Evolutionary conservation across 768 basidiomycete genomes (phyloP), one percentile per base, ranked within the genome.

Genomic region (Suillus subalutaceus): DNA sequence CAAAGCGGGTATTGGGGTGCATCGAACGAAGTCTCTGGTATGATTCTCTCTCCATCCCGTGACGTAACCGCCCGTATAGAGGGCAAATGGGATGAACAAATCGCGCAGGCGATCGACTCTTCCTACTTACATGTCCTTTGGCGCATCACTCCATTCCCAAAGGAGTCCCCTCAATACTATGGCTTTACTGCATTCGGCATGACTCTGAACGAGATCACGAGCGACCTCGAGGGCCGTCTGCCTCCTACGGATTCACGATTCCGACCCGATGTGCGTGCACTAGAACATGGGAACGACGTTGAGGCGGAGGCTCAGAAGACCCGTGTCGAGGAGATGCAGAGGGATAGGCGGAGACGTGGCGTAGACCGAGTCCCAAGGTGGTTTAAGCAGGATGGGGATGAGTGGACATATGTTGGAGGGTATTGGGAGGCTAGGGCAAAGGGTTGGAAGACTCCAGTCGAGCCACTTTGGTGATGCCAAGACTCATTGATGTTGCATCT

Each of bases 41-140:
- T 80, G 6, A 81, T 94, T 35, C 74, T 85, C 65, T 85, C 85
- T 32, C 68, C 82, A 20, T 79, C 82, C 41, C 90, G 89, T 30
- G 78, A 86, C 8, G 78, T 84, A 13, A 77, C 85, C 20, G 83
- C 89, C 43, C 83, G 84, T 46, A 78, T 96, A n/a, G 93, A 94
- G 75, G 94, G 94, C 57, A 94, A 91, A 75, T 96, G 94, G 94
- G 91, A 96, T 72, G 91, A 94, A 65, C 87, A 88, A 70, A 77
- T 96, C 66, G 85, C 86, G n/a, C 88, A 87, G 68, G 85, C 85
- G 57, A 79, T 90, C 35, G 90, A 90, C 73, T 79, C 85, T 20
- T 88, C 86, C 3, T 86, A 90, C 74, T 86, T 91, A 72, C 89
- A 84, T 63, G 83, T 92, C 53, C 83, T 96, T 60, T 96, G 94